Evolutionary conservation across 371 early-diverging fungal genomes (phyloP).

Genomic region (Mortierella sp.): DNA sequence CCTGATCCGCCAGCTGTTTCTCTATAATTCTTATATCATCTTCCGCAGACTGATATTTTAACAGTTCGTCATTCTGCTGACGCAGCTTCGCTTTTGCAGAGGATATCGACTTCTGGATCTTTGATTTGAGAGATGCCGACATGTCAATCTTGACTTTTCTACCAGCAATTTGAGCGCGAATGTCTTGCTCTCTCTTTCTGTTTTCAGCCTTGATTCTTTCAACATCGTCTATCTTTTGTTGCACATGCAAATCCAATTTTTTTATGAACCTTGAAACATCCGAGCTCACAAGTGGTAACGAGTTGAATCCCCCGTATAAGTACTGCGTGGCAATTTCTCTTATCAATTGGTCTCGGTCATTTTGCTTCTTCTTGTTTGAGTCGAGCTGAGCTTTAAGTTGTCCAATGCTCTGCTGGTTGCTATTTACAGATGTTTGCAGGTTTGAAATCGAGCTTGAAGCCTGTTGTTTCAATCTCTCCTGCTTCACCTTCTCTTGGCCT

Average conservation of each 20-base stretch:
- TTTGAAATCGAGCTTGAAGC: slow-evolving; percentile 33
- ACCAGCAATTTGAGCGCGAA: slow-evolving; percentile 53
- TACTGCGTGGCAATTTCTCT: slow-evolving; percentile 29
- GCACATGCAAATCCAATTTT: slow-evolving; percentile 27
- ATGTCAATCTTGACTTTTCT: slow-evolving; percentile 60
- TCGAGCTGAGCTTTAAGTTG: slow-evolving; percentile 45
- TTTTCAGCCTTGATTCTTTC: slow-evolving; percentile 30
- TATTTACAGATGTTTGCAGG: slow-evolving; percentile 38
- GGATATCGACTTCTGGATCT: slow-evolving; percentile 20
- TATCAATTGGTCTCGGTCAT: slow-evolving; percentile 37
- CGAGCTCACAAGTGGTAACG: slow-evolving; percentile 18
- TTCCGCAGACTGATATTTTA: slow-evolving; percentile 27
- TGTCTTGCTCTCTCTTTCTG: slow-evolving; percentile 31
- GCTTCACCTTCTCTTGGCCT: slow-evolving; percentile 38
- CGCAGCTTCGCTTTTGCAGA: slow-evolving; percentile 33
- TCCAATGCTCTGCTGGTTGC: slow-evolving; percentile 42
- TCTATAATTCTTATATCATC: slow-evolving; percentile 22
- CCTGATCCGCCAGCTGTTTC: slow-evolving; percentile 27
- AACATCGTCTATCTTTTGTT: slow-evolving; percentile 22
- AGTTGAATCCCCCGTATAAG: slow-evolving; percentile 30
- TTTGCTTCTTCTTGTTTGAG: slow-evolving; percentile 40
- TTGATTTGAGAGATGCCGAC: slow-evolving; percentile 41
- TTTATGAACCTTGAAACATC: slow-evolving; percentile 36
- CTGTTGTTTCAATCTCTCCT: slow-evolving; percentile 27
- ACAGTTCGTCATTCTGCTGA: slow-evolving; percentile 29